phyloP scores from a whole-genome alignment of 140 eudicot genomes.

The Bidens hawaiensis region DNA sequence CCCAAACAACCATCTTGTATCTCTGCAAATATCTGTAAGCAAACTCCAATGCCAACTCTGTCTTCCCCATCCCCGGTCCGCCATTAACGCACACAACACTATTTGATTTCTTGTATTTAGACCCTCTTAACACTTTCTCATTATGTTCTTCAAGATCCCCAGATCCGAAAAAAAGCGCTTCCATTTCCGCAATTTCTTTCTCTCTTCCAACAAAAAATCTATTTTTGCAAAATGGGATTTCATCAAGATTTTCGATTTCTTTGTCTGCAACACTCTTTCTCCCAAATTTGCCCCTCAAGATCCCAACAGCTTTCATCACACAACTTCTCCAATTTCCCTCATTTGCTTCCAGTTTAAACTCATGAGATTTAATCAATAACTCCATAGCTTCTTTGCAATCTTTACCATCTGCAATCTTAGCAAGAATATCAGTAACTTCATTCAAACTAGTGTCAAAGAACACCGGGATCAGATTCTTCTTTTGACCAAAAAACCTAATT shows the following conservation, averaged over 20 bases:
- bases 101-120: conserved; percentile 52
- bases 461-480: conserved; percentile 76
- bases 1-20: conserved; percentile 89
- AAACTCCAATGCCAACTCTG: conserved; percentile 80
- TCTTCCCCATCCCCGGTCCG: conserved; percentile 69
- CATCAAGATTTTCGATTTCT: conserved; percentile 45
- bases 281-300: conserved; percentile 65
- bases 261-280: conserved; percentile 59
- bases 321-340: conserved; percentile 83
- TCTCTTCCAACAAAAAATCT: conserved; percentile 67
- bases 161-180: conserved; percentile 49
- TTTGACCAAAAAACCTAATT: conserved; percentile 71
- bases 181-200: conserved; percentile 57
- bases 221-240: conserved; percentile 62
- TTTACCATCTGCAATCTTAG: conserved; percentile 41
- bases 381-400: conserved; percentile 66
- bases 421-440: conserved; percentile 34
- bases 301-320: conserved; percentile 48
- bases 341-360: conserved; percentile 52
- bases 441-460: conserved; percentile 47
- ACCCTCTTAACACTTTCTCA: conserved; percentile 45
- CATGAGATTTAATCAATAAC: conserved; percentile 53
- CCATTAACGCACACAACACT: conserved; percentile 67
- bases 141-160: conserved; percentile 48
- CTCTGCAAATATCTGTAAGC: conserved; percentile 65